Conservation (phyloP, 495 filamentous ascomycete species). For the Tuber indicum region DNA sequence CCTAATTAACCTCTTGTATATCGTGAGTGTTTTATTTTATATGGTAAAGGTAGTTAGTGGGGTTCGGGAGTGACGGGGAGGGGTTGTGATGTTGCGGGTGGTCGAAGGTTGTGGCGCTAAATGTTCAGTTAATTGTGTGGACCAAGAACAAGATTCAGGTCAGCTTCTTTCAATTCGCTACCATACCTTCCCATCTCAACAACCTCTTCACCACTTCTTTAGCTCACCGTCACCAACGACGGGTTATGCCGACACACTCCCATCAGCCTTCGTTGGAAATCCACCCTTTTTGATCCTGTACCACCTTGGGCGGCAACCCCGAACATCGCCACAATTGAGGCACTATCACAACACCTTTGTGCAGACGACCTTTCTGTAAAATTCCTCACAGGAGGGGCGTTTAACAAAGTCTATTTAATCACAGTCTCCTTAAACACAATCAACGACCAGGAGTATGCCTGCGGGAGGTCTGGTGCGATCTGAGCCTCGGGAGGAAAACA, state of each 20-base stretch:
- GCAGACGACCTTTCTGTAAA: slow-evolving; percentile 8
- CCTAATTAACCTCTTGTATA: no score
- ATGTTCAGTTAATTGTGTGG: no score
- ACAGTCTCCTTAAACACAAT: not conserved
- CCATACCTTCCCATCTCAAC: not conserved
- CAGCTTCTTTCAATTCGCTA: no score
- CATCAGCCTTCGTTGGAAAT: not conserved
- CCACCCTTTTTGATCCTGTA: not conserved
- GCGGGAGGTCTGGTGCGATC: slow-evolving; percentile 45
- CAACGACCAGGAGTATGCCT: slow-evolving; percentile 44
- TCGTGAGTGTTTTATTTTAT: no score
- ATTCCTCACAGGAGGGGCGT: slow-evolving; percentile 18
- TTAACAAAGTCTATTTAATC: slow-evolving; percentile 28
- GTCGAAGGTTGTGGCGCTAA: no score
- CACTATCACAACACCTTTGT: slow-evolving; percentile 11
- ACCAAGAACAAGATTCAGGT: no score
- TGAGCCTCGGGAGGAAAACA: slow-evolving; percentile 44
- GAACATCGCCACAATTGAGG: slow-evolving; percentile 8
- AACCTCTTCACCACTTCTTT: not conserved
- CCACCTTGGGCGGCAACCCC: not conserved
- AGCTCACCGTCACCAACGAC: not conserved
- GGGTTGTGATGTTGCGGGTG: no score
- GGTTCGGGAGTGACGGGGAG: no score
- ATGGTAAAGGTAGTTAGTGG: no score
- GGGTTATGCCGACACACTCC: not conserved